Conservation (phyloP, 305 asterid genomes). For the Fraxinus velutina region DNA sequence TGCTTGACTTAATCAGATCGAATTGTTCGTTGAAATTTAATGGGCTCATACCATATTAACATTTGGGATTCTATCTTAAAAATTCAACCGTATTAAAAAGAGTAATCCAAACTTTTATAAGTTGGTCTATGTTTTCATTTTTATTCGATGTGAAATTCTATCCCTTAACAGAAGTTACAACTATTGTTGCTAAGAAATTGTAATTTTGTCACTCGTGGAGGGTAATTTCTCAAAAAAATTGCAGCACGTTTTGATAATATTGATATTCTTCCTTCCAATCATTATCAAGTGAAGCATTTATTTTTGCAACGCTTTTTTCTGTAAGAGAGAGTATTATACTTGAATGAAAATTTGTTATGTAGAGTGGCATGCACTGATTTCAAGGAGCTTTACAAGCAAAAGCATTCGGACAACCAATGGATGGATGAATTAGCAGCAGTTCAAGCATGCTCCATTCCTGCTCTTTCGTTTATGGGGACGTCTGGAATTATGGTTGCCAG, state of each 20-base stretch:
- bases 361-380: conserved; percentile 75
- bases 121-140: background rate
- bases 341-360: conserved; percentile 5
- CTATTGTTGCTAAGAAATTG: background rate
- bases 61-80: too few relatives aligned
- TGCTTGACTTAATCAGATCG: background rate
- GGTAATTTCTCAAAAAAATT: background rate
- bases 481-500: conserved; percentile 58
- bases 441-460: conserved; percentile 53
- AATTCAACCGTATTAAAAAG: too few relatives aligned
- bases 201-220: background rate
- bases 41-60: background rate
- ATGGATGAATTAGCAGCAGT: conserved; percentile 81
- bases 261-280: background rate
- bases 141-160: background rate
- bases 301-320: background rate
- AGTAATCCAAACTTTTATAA: background rate
- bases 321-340: background rate
- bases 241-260: background rate
- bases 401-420: conserved; percentile 76
- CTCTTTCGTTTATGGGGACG: conserved; percentile 48
- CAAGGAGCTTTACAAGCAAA: conserved; percentile 73
- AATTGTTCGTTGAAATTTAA: too few relatives aligned
- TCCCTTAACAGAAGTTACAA: background rate
- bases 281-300: background rate